These are phyloP conservation scores for Mortierella polycephala DNA, from an alignment of 371 early-diverging fungal genomes.

Conservation along the genomic window DNA sequence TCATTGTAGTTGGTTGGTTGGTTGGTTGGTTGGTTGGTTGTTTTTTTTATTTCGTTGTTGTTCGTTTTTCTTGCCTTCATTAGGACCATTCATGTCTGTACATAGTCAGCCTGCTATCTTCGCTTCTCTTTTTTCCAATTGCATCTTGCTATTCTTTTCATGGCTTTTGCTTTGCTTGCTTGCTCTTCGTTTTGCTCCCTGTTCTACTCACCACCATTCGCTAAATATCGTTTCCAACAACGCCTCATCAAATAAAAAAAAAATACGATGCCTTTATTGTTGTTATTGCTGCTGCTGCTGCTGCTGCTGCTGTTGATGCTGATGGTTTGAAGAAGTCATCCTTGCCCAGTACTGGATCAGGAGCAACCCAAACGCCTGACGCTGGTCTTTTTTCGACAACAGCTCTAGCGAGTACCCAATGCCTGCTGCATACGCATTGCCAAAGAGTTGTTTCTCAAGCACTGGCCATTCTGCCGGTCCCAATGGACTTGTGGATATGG, in stretches of 20 bases:
- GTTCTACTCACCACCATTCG: background rate
- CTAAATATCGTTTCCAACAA: background rate
- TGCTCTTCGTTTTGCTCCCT: background rate
- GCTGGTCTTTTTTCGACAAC: background rate
- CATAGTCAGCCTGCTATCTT: too few relatives aligned
- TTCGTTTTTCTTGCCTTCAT: background rate
- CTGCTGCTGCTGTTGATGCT: conserved; percentile 3
- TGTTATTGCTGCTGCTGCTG: background rate
- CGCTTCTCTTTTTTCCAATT: background rate
- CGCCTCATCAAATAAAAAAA: background rate
- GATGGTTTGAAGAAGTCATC: background rate
- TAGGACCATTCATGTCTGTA: conserved; percentile 2
- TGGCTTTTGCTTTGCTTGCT: background rate
- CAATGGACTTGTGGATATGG: background rate
- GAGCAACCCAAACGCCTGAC: conserved; percentile 8
- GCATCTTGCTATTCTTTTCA: background rate
- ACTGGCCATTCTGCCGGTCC: background rate
- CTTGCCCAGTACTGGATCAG: conserved; percentile 7
- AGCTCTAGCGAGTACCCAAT: background rate
- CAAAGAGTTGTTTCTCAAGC: background rate
- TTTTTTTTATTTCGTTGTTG: background rate
- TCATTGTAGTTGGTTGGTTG: background rate
- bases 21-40: background rate
- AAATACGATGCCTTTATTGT: background rate
- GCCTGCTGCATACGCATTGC: background rate